Percentiles rank a stretch among this genome's conserved stretches.
Evolutionary conservation across 192 early-diverging fungal genomes (phyloP).

Genomic region (Coemansia sp.): DNA sequence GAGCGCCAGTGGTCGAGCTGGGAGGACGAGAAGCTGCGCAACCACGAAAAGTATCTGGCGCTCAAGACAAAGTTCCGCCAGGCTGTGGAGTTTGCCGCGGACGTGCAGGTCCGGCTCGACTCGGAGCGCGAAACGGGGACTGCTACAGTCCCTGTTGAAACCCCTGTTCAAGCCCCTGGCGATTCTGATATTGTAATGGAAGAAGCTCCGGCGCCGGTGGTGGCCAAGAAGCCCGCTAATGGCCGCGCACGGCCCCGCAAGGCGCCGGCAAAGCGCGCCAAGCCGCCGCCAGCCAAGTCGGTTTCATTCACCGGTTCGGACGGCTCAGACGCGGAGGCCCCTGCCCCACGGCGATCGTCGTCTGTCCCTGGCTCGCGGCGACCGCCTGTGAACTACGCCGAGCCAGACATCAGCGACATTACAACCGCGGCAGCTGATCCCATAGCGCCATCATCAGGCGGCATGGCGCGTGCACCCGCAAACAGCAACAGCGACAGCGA

Average conservation of each 20-base stretch:
- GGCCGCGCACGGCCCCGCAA: conserved; percentile 6
- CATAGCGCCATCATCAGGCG: not conserved
- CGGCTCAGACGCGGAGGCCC: not conserved
- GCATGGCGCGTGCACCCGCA: not conserved
- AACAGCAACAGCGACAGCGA: conserved; percentile 21
- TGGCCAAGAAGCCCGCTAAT: conserved; percentile 6
- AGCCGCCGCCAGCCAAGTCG: not conserved
- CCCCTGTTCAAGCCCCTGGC: too few species aligned
- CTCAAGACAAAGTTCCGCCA: conserved; percentile 33
- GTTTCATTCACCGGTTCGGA: not conserved
- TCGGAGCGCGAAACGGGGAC: conserved; percentile 19
- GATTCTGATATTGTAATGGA: too few species aligned
- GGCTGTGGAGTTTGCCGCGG: conserved; percentile 38
- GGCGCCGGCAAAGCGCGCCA: conserved; percentile 5
- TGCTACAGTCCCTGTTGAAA: too few species aligned
- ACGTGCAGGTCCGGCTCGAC: conserved; percentile 28
- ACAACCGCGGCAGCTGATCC: not conserved
- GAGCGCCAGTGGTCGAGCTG: conserved; percentile 38
- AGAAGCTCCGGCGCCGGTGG: not conserved
- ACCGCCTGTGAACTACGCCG: conserved; percentile 25
- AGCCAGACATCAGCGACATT: conserved; percentile 14
- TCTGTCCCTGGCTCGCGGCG: not conserved
- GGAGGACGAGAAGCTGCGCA: conserved; percentile 42
- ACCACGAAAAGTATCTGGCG: conserved; percentile 36
- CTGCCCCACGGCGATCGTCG: not conserved